Percentiles rank a stretch among this genome's conserved stretches.
phyloP scores from a whole-genome alignment of 345 rosid species.

The Euphorbia pulcherrima region DNA sequence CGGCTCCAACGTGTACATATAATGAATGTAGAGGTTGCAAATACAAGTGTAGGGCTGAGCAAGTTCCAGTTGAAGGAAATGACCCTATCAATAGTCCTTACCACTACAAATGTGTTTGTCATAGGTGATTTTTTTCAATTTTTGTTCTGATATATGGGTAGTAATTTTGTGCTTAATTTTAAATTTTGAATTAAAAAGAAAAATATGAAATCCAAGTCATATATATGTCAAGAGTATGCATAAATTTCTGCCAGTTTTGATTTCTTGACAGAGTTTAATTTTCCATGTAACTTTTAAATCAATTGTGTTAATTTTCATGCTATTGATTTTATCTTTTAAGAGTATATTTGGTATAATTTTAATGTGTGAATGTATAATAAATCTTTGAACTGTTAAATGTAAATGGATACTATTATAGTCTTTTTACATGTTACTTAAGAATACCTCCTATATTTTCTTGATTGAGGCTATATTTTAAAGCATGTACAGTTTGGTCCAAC shows the following conservation, averaged over 20 bases:
- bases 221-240: no score
- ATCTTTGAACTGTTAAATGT: not conserved
- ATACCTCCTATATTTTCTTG: no score
- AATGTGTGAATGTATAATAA: no score
- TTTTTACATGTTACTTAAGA: no score
- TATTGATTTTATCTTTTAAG: not conserved
- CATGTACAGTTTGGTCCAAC: no score
- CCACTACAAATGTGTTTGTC: slow-evolving; percentile 88
- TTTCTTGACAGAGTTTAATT: not conserved
- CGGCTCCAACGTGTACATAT: slow-evolving; percentile 83
- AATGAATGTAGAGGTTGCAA: slow-evolving; percentile 96
- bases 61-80: slow-evolving; percentile 93
- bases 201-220: no score
- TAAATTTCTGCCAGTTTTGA: slow-evolving; percentile 8
- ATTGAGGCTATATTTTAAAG: no score
- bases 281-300: not conserved
- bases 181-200: not conserved
- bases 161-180: not conserved
- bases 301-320: not conserved
- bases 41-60: slow-evolving; percentile 87
- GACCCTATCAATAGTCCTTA: slow-evolving; percentile 88
- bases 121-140: slow-evolving; percentile 43
- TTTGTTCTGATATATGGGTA: no score
- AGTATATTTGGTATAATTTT: no score
- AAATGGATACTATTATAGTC: not conserved